Evolutionary conservation across 2,329 filamentous ascomycete genomes (phyloP).

Genomic region (Cordyceps cateniannulata): DNA sequence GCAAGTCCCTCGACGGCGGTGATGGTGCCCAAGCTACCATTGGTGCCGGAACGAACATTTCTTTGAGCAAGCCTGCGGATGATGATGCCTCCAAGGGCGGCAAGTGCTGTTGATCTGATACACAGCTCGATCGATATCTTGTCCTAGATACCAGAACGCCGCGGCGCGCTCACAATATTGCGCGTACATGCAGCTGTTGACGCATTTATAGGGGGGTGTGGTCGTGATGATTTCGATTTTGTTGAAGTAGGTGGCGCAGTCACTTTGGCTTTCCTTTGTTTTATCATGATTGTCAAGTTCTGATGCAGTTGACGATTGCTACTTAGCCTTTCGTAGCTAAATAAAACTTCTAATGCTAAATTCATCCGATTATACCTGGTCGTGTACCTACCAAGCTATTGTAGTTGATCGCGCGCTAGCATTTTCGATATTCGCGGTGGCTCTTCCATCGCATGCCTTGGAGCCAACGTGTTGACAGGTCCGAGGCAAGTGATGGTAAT

Average conservation of each 20-base stretch:
- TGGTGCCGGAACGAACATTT: constrained; percentile 73
- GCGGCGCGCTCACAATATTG: constrained; percentile 13
- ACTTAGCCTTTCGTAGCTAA: constrained; percentile 33
- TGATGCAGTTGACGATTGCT: constrained; percentile 32
- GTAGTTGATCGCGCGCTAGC: not conserved
- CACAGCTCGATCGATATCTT: constrained; percentile 6
- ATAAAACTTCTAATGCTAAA: constrained; percentile 23
- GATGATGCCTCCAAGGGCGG: constrained; percentile 67
- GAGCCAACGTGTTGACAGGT: not conserved
- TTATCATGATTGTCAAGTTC: constrained; percentile 30
- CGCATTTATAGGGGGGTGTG: constrained; percentile 21
- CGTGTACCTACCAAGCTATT: not conserved
- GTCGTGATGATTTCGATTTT: constrained; percentile 28
- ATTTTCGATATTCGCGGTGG: not conserved
- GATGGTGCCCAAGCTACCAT: constrained; percentile 76
- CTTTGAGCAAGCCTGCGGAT: constrained; percentile 79
- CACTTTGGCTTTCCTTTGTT: constrained; percentile 34
- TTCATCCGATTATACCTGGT: not conserved
- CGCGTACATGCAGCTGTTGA: not conserved
- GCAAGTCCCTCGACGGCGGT: constrained; percentile 89
- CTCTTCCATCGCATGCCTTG: not conserved
- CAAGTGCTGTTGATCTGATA: constrained; percentile 64
- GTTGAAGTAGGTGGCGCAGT: constrained; percentile 35
- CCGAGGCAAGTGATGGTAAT: not conserved
- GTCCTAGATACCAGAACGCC: constrained; percentile 5